Evolutionary conservation across 495 filamentous ascomycete genomes (phyloP).

Genomic region (Amniculicola lignicola): DNA sequence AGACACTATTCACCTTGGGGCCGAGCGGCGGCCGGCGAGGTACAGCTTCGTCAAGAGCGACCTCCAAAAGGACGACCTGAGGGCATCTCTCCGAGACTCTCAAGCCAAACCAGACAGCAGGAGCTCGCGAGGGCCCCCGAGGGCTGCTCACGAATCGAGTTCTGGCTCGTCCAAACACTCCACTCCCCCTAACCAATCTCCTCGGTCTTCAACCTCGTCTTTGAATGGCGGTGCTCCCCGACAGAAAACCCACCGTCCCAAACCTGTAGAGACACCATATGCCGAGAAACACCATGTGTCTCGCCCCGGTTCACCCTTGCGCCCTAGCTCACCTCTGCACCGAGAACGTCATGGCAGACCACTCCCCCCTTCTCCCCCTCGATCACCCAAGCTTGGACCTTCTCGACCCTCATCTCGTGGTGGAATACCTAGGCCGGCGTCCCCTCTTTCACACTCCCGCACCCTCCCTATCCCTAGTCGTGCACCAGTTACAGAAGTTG

Average conservation of each 20-base stretch:
- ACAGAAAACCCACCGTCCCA: neutral
- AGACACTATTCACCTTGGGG: slow-evolving; percentile 15
- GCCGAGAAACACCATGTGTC: slow-evolving; percentile 12
- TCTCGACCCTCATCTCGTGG: slow-evolving; percentile 13
- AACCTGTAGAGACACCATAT: slow-evolving; percentile 8
- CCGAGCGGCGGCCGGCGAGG: slow-evolving; percentile 25
- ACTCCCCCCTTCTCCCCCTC: slow-evolving; percentile 17
- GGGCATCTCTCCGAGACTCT: slow-evolving; percentile 20
- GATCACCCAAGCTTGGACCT: slow-evolving; percentile 23
- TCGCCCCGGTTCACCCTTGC: slow-evolving; percentile 8
- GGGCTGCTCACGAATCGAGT: neutral
- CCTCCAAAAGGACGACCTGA: slow-evolving; percentile 28
- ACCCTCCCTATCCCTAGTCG: neutral
- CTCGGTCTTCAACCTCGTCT: slow-evolving; percentile 22
- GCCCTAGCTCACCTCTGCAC: slow-evolving; percentile 8
- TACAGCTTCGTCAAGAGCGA: slow-evolving; percentile 35
- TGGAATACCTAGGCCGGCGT: slow-evolving; percentile 2
- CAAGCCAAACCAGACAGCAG: slow-evolving; percentile 14
- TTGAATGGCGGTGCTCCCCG: slow-evolving; percentile 6
- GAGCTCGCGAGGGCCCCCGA: neutral
- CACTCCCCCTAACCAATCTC: slow-evolving; percentile 25
- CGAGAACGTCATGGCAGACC: slow-evolving; percentile 3
- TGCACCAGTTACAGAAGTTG: slow-evolving; percentile 15
- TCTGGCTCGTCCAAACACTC: slow-evolving; percentile 27
- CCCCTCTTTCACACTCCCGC: slow-evolving; percentile 12